Evolutionary conservation across 371 early-diverging fungal genomes (phyloP).

Genomic region (Encephalitozoon romaleae): DNA sequence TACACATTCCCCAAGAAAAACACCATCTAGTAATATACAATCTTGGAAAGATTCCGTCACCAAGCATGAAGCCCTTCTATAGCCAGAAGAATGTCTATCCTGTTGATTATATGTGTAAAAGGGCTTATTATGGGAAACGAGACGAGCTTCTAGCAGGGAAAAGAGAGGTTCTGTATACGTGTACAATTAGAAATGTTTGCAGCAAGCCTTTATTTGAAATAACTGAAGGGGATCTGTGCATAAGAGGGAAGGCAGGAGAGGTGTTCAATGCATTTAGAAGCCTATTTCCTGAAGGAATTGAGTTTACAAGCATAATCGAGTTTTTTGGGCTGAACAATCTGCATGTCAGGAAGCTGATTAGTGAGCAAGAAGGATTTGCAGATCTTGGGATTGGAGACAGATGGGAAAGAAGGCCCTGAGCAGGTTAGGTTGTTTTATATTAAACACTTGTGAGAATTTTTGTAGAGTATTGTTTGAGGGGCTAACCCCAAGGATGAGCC

Average conservation of each 20-base stretch:
- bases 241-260: constrained; percentile 6
- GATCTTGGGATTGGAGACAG: background rate
- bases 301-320: background rate
- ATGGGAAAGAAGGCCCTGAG: background rate
- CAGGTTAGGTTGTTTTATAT: background rate
- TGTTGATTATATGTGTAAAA: constrained; percentile 3
- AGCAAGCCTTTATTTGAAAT: constrained; percentile 7
- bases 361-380: background rate
- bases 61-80: background rate
- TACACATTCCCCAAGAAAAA: background rate
- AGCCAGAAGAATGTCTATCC: constrained; percentile 2
- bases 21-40: background rate
- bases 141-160: background rate
- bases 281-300: background rate
- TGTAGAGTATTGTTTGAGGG: background rate
- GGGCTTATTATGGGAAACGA: background rate
- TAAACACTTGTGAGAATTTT: background rate
- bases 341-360: background rate
- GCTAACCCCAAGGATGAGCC: constrained; percentile 1
- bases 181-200: background rate
- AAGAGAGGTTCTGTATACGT: background rate
- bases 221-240: background rate
- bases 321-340: background rate
- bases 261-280: background rate
- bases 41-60: background rate